phyloP scores from a whole-genome alignment of 768 basidiomycete species.

The Lactarius tabidus region DNA sequence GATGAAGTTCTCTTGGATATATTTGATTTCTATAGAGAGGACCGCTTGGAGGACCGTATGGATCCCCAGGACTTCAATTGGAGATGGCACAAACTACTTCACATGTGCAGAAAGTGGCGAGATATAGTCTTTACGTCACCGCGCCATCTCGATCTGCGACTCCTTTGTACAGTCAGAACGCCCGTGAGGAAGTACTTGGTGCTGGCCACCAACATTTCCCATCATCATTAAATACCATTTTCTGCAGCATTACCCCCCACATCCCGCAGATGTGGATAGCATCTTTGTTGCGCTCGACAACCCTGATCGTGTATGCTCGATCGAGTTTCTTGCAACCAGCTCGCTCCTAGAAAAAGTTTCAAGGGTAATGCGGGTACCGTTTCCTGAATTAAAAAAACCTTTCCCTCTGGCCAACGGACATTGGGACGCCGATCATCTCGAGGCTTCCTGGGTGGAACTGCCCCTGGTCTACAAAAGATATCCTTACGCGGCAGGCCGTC shows the following conservation, averaged over 20 bases:
- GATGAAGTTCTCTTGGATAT: slow-evolving; percentile 2
- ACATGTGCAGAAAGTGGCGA: slow-evolving; percentile 2
- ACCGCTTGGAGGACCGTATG: too few relatives aligned
- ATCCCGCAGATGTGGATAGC: neutral
- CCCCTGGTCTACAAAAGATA: neutral
- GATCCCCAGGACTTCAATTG: neutral
- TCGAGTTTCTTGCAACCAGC: neutral
- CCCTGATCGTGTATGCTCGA: neutral
- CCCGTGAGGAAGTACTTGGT: neutral
- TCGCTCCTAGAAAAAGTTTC: neutral
- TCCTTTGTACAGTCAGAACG: neutral
- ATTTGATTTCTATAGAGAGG: neutral
- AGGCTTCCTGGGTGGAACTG: neutral
- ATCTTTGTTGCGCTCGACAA: neutral
- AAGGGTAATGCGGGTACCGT: neutral
- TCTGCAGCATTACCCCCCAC: too few relatives aligned
- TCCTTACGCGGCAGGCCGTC: neutral
- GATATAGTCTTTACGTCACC: neutral
- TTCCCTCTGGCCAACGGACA: neutral
- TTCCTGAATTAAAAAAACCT: neutral
- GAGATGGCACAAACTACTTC: neutral
- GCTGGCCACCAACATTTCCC: slow-evolving; percentile 2
- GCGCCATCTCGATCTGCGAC: neutral
- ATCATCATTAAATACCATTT: neutral
- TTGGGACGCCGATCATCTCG: neutral